Percentiles rank a stretch among this genome's conserved stretches.
Conservation (phyloP, 805 yeast genomes). For the Candida vaughaniae region DNA sequence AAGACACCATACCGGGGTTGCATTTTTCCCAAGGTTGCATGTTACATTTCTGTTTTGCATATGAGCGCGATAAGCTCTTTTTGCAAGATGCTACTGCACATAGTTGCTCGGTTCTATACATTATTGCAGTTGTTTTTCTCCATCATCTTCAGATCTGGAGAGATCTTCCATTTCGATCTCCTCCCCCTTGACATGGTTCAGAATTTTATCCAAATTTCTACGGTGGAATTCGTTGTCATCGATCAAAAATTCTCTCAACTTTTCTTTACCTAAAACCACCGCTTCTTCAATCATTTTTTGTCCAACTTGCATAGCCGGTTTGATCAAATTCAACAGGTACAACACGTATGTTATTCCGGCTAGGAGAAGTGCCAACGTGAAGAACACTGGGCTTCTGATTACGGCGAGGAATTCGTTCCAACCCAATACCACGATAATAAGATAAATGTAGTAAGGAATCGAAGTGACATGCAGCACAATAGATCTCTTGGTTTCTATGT, state of each 20-base stretch:
- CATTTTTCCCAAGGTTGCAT: too few relatives aligned
- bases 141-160: too few relatives aligned
- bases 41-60: too few relatives aligned
- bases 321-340: slow-evolving; percentile 69
- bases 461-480: slow-evolving; percentile 72
- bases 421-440: slow-evolving; percentile 72
- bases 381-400: slow-evolving; percentile 79
- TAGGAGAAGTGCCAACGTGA: slow-evolving; percentile 56
- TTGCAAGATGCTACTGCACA: too few relatives aligned
- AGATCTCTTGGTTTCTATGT: slow-evolving; percentile 85
- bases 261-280: slow-evolving; percentile 55
- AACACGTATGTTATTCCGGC: slow-evolving; percentile 66
- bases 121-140: too few relatives aligned
- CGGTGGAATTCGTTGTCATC: slow-evolving; percentile 44
- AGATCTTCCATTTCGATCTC: slow-evolving; percentile 10
- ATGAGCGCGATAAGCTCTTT: too few relatives aligned
- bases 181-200: slow-evolving; percentile 9
- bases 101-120: too few relatives aligned
- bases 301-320: slow-evolving; percentile 65
- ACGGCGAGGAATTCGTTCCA: slow-evolving; percentile 96
- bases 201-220: slow-evolving; percentile 16
- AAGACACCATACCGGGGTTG: too few relatives aligned
- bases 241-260: slow-evolving; percentile 55
- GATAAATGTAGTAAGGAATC: slow-evolving; percentile 81
- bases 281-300: slow-evolving; percentile 59